These are phyloP conservation scores for Diplodia sapinea DNA, from an alignment of 2,329 filamentous ascomycete species.

Conservation along the genomic window DNA sequence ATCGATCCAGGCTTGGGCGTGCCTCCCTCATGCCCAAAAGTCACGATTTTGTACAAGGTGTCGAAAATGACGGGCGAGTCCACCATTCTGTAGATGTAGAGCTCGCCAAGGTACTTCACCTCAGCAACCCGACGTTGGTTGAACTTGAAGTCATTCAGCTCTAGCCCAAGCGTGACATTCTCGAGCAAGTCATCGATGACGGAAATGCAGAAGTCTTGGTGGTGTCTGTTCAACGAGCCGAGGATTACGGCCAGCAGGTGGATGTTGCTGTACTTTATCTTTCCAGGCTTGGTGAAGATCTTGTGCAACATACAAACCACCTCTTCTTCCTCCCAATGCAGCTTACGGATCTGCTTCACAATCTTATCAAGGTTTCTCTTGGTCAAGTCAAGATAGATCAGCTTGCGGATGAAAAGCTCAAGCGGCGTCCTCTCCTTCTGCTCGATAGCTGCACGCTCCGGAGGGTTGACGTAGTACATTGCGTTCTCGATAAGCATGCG, in stretches of 20 bases:
- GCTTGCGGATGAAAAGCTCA: slow-evolving; percentile 89
- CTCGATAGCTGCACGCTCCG: slow-evolving; percentile 88
- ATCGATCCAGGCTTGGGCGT: slow-evolving; percentile 78
- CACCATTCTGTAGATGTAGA: slow-evolving; percentile 97
- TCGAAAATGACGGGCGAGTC: slow-evolving; percentile 97
- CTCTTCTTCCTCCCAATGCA: slow-evolving; percentile 96
- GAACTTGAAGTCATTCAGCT: slow-evolving; percentile 96
- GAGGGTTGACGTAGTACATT: slow-evolving; percentile 96
- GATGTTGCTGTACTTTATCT: slow-evolving; percentile 97
- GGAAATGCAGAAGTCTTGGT: slow-evolving; percentile 87
- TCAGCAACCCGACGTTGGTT: slow-evolving; percentile 94
- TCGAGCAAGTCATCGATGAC: slow-evolving; percentile 93
- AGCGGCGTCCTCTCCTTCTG: slow-evolving; percentile 95
- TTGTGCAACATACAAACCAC: slow-evolving; percentile 81
- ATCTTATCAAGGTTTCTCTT: slow-evolving; percentile 94
- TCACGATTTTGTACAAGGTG: slow-evolving; percentile 90
- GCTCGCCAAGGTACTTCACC: slow-evolving; percentile 92
- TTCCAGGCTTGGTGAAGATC: slow-evolving; percentile 93
- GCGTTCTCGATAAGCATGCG: slow-evolving; percentile 99
- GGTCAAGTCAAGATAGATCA: slow-evolving; percentile 91
- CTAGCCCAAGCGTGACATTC: slow-evolving; percentile 82
- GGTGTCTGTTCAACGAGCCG: slow-evolving; percentile 87
- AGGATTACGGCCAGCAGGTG: slow-evolving; percentile 90
- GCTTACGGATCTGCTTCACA: slow-evolving; percentile 88
- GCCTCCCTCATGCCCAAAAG: slow-evolving; percentile 84